Percentiles rank a stretch among this genome's conserved stretches.
Evolutionary conservation across 192 early-diverging fungal genomes (phyloP).

Genomic region (Phycomyces nitens): DNA sequence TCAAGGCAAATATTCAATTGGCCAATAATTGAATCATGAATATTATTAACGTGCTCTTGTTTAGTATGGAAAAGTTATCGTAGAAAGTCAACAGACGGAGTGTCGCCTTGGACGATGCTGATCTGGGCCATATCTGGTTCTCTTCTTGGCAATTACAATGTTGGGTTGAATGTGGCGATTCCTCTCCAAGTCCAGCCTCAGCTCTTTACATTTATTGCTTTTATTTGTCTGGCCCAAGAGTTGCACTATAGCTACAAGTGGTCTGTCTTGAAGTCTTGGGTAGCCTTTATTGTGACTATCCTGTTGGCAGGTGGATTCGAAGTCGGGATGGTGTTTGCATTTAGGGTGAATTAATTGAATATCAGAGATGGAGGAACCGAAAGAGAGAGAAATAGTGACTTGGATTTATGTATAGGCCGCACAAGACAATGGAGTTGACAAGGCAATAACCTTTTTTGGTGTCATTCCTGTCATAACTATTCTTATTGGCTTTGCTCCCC

Average conservation of each 20-base stretch:
- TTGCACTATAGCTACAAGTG: constrained; percentile 33
- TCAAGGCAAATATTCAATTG: constrained; percentile 22
- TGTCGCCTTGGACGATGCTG: constrained; percentile 38
- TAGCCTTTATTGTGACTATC: not conserved
- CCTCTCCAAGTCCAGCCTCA: constrained; percentile 47
- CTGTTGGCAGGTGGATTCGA: constrained; percentile 18
- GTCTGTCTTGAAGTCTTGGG: not conserved
- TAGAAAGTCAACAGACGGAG: constrained; percentile 35
- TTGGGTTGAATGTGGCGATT: constrained; percentile 40
- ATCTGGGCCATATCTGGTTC: constrained; percentile 38
- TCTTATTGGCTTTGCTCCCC: constrained; percentile 39
- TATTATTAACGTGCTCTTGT: not conserved
- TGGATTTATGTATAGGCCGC: constrained; percentile 17
- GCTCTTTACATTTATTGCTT: constrained; percentile 39
- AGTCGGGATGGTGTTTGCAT: constrained; percentile 24
- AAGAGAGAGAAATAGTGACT: not conserved
- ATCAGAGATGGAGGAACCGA: not conserved
- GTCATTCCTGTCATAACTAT: constrained; percentile 41
- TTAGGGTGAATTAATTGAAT: not conserved
- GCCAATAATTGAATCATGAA: not conserved
- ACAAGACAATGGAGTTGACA: constrained; percentile 20
- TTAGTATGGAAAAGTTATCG: constrained; percentile 37
- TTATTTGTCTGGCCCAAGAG: constrained; percentile 36
- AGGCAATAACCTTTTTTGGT: constrained; percentile 38
- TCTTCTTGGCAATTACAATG: constrained; percentile 40